A percentile compares a stretch with the other conserved stretches of the same genome.
phyloP scores from a whole-genome alignment of 768 basidiomycete species.

The Mycena maculata region DNA sequence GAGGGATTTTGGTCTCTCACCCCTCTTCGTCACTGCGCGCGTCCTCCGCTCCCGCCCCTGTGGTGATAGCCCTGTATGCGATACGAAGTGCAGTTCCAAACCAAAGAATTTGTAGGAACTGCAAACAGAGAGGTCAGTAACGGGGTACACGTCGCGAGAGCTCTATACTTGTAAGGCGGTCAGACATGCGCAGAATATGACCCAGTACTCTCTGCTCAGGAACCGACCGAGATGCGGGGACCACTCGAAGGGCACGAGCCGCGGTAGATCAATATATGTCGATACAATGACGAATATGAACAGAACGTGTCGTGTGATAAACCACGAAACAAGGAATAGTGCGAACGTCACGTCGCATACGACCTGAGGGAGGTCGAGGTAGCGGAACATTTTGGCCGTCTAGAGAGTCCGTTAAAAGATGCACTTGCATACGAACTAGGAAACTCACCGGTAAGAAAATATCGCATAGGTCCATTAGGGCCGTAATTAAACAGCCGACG shows the following conservation, averaged over 20 bases:
- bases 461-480: conserved; percentile 95
- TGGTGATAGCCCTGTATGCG: conserved; percentile 81
- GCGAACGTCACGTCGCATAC: conserved; percentile 83
- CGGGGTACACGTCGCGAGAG: not conserved
- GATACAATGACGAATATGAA: conserved; percentile 80
- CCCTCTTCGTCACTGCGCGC: conserved; percentile 87
- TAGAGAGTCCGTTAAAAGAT: conserved; percentile 41
- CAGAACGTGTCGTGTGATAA: conserved; percentile 87
- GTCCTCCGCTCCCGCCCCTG: conserved; percentile 83
- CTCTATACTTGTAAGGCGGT: conserved; percentile 68
- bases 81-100: conserved; percentile 87
- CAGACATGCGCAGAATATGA: conserved; percentile 66
- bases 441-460: conserved; percentile 86
- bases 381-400: conserved; percentile 95
- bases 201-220: conserved; percentile 57
- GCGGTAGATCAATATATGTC: conserved; percentile 61
- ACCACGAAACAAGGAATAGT: conserved; percentile 89
- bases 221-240: conserved; percentile 67
- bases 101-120: conserved; percentile 88
- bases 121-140: conserved; percentile 23
- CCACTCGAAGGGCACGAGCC: conserved; percentile 67
- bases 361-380: conserved; percentile 71
- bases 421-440: not conserved
- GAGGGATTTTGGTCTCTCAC: conserved; percentile 44
- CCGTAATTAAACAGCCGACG: conserved; percentile 89